phyloP scores from a whole-genome alignment of 2,329 filamentous ascomycete genomes.

The Verticillium nonalfalfae region DNA sequence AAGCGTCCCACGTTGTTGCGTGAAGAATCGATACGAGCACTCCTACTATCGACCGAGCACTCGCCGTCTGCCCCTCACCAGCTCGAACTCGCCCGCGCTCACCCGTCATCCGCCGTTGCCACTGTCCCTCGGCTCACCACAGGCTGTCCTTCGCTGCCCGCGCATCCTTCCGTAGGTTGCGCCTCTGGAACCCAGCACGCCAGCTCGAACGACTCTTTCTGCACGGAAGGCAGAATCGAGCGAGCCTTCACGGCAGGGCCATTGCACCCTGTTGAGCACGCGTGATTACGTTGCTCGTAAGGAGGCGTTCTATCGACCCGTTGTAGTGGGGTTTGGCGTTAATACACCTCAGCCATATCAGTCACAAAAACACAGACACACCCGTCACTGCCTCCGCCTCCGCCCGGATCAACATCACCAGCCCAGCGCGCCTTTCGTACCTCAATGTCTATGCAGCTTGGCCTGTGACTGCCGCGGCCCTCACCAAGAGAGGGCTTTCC shows the following conservation, averaged over 20 bases:
- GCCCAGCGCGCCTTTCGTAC: neutral
- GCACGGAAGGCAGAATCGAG: neutral
- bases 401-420: neutral
- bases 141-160: neutral
- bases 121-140: neutral
- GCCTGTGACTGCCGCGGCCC: neutral
- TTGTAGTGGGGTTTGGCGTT: neutral
- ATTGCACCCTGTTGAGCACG: neutral
- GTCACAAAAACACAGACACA: neutral
- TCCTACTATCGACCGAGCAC: neutral
- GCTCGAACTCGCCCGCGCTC: neutral
- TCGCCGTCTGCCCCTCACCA: neutral
- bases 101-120: neutral
- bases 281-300: neutral
- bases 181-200: neutral
- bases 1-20: neutral
- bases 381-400: neutral
- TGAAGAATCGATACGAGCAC: neutral
- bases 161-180: neutral
- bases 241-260: neutral
- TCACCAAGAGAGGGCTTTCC: neutral
- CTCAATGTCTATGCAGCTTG: neutral
- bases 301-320: neutral
- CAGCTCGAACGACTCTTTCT: neutral
- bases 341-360: neutral